A percentile compares a stretch with the other conserved stretches of the same genome.
These are phyloP conservation scores for Polychaeton citri DNA, from an alignment of 2,329 filamentous ascomycete genomes.

Conservation along the genomic window DNA sequence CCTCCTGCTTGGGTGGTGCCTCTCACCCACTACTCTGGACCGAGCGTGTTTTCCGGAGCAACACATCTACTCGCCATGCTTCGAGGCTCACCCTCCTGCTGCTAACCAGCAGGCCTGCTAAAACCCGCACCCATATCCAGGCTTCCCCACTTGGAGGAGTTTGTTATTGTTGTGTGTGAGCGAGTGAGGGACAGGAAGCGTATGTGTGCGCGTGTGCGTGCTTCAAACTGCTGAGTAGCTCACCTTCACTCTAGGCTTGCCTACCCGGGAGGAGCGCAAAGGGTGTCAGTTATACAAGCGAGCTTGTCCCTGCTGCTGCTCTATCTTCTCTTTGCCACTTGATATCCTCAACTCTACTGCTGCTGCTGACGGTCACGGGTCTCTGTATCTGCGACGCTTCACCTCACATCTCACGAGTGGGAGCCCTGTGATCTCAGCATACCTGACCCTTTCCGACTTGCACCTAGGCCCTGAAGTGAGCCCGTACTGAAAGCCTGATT, in stretches of 20 bases:
- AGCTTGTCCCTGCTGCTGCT: conserved; percentile 17
- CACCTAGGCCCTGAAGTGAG: too few species aligned
- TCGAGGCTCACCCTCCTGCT: background rate
- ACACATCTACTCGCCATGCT: too few species aligned
- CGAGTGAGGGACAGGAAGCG: background rate
- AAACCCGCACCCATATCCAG: background rate
- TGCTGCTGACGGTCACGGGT: conserved; percentile 1
- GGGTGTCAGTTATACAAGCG: conserved; percentile 10
- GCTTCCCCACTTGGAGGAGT: background rate
- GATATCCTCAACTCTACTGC: conserved; percentile 6
- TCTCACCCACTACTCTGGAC: too few species aligned
- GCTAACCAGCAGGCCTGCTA: background rate
- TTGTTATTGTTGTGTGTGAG: background rate
- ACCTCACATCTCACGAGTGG: too few species aligned
- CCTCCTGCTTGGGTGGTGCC: too few species aligned
- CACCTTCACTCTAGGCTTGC: background rate
- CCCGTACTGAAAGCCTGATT: too few species aligned
- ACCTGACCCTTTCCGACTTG: too few species aligned
- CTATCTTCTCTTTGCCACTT: conserved; percentile 12
- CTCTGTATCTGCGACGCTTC: background rate
- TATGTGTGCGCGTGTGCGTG: background rate
- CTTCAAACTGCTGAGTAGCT: background rate
- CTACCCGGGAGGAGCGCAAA: background rate
- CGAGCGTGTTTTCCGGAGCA: background rate
- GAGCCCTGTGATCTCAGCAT: too few species aligned